Evolutionary conservation across 306 rosid genomes (phyloP), one percentile per base, ranked within the genome.

Genomic region (Sphenostylis stenocarpa): DNA sequence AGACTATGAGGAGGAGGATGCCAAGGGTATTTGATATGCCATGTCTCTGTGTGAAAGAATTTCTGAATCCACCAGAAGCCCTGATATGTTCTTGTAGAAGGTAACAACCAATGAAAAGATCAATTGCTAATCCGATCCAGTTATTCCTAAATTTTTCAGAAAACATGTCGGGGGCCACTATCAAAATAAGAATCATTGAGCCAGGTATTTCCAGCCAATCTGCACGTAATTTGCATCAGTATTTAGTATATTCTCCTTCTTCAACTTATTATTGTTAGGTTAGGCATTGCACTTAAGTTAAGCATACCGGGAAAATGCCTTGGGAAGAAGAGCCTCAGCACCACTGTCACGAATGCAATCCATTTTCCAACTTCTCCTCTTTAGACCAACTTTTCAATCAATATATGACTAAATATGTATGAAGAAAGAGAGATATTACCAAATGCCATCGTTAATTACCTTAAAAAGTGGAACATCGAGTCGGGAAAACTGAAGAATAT

Each of bases 1-100:
- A 93, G 70, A 90, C 89, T 61, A 93, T 67, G 69, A 94, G 89
- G 52, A 91, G 62, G 78, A 94, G 44, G 33, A 94, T 90, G 74
- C 97, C 96, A 4, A 94, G 41, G 3, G 97, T 94, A 73, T 94
- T 94, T 44, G 98, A 91, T 55, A 94, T 84, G 31, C 98, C 98
- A 83, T 90, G 86, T 65, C 49, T 87, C 38, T 87, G 93, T 3
- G 98, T 94, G 78, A 94, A 84, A 45, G 98, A 90, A 78, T 90
- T 90, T 85, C 89, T 85, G 89, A 94, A 91, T 36, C 98, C 97
- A 41, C 98, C 97, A 3, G 96, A 81, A 8, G 98, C 94, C 21
- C 97, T 76, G 52, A 94, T 87, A 84, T 94, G 98, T 79, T 94
- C 93, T 90, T 94, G 98, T 13, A 91, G 73, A 12, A 94, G 87